phyloP scores from a whole-genome alignment of 495 filamentous ascomycete genomes.

The Neurospora sp. region DNA sequence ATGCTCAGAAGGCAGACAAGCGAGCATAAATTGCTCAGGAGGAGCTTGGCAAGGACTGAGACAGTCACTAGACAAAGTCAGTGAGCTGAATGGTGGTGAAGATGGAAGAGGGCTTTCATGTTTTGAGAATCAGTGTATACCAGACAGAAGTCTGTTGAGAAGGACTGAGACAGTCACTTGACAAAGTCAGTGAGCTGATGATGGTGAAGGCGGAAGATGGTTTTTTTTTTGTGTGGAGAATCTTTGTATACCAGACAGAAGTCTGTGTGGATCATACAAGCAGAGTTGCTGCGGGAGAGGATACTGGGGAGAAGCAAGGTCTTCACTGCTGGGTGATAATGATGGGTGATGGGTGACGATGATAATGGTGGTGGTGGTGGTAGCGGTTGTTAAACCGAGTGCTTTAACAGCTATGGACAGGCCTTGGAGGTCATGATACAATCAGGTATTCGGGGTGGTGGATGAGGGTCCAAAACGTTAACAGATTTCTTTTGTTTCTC shows the following conservation, averaged over 20 bases:
- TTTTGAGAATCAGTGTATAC: neutral
- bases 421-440: neutral
- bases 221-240: neutral
- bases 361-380: neutral
- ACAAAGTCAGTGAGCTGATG: neutral
- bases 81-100: neutral
- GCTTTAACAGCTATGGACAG: neutral
- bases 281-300: neutral
- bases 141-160: neutral
- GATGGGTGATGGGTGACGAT: neutral
- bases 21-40: neutral
- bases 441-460: neutral
- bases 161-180: neutral
- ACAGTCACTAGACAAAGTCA: neutral
- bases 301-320: neutral
- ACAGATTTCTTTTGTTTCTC: neutral
- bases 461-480: neutral
- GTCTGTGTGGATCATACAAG: neutral
- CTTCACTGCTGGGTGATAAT: neutral
- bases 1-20: neutral
- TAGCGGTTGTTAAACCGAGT: neutral
- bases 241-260: neutral
- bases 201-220: neutral
- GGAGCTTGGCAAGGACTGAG: neutral
- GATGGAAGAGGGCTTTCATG: neutral